Conservation (phyloP, 345 rosid genomes). For the Citrus mangshanensis region DNA sequence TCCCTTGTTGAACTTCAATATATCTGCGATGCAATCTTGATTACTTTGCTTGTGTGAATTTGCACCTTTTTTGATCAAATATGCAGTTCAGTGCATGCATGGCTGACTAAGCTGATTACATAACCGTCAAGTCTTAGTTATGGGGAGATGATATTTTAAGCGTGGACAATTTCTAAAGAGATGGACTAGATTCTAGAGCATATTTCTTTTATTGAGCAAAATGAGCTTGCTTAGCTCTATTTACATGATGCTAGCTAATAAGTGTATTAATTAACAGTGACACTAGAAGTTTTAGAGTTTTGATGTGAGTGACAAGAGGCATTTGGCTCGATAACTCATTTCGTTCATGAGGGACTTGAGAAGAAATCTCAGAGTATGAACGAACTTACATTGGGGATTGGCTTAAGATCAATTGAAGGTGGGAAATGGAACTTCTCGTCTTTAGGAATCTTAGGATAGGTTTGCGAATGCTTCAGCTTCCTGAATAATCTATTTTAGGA, state of each 20-base stretch:
- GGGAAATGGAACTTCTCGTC: too few species aligned
- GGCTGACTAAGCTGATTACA: background rate
- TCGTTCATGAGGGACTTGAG: background rate
- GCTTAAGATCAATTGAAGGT: too few species aligned
- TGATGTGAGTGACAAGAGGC: background rate
- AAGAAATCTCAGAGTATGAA: background rate
- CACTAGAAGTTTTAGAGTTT: background rate
- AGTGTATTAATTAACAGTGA: background rate
- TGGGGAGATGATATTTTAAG: background rate
- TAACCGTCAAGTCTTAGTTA: background rate
- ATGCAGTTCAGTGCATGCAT: background rate
- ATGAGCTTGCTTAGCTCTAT: background rate
- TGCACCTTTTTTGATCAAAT: background rate
- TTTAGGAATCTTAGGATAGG: background rate
- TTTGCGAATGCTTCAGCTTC: too few species aligned
- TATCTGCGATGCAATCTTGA: constrained; percentile 3
- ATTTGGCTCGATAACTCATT: too few species aligned
- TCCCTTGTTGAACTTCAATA: background rate
- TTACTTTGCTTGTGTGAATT: background rate
- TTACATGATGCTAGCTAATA: background rate
- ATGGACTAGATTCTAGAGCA: background rate
- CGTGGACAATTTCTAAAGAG: too few species aligned
- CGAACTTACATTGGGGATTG: too few species aligned
- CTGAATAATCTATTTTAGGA: too few species aligned
- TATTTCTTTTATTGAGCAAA: background rate